Evolutionary conservation across 495 filamentous ascomycete species (phyloP).

Genomic region (Letharia lupina): DNA sequence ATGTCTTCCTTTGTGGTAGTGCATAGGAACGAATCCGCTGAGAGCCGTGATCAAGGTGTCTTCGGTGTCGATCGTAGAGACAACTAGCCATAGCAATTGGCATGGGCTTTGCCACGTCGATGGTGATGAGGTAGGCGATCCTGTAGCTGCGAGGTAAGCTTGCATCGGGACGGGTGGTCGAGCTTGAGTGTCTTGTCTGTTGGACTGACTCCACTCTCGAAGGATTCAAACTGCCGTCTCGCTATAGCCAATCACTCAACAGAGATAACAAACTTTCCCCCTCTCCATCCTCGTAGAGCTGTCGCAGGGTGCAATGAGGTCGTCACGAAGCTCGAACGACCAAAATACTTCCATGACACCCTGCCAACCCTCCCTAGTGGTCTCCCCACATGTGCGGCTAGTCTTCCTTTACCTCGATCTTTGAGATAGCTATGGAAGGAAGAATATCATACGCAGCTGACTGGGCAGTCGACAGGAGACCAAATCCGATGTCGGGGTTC

Average conservation of each 20-base stretch:
- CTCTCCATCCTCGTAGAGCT: background rate
- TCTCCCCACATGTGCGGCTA: background rate
- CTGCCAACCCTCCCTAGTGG: background rate
- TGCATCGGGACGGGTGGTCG: background rate
- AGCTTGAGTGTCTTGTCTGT: background rate
- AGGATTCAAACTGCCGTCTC: background rate
- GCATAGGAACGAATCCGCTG: background rate
- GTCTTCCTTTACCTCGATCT: background rate
- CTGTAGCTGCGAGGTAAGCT: background rate
- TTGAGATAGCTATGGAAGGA: background rate
- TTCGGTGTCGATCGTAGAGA: background rate
- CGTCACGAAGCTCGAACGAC: slow-evolving; percentile 1
- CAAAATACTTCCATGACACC: background rate
- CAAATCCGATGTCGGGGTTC: background rate
- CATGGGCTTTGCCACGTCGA: slow-evolving; percentile 1
- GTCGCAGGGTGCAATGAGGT: background rate
- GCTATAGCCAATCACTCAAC: background rate
- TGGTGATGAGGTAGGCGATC: background rate
- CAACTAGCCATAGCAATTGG: background rate
- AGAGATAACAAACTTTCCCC: background rate
- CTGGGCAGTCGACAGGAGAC: background rate
- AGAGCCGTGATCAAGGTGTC: background rate
- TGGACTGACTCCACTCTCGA: slow-evolving; percentile 1
- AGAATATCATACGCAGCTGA: background rate
- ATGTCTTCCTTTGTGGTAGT: background rate